Evolutionary conservation across 352 stramenopile genomes (phyloP).

Genomic region (Thalassiosira delicatula): DNA sequence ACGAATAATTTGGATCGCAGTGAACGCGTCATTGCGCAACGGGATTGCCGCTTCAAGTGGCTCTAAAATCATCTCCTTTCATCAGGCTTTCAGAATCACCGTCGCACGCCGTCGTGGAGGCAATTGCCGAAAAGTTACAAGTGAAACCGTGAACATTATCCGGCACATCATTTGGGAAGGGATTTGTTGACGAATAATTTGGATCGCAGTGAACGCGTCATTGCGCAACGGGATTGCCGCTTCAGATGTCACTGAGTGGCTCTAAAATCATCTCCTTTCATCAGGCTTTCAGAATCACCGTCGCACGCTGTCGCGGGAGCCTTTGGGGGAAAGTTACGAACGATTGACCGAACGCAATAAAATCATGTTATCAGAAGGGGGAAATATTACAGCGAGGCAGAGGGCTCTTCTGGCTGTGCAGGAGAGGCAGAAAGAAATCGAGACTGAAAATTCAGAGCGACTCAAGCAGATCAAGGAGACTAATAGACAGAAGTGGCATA

Average conservation of each 20-base stretch:
- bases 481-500: not conserved
- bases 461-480: not conserved
- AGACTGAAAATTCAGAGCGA: not conserved
- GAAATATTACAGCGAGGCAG: not conserved
- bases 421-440: not conserved
- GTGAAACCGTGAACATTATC: not conserved
- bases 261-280: not conserved
- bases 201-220: not conserved
- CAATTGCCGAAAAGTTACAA: not conserved
- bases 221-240: not conserved
- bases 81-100: slow-evolving; percentile 6
- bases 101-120: not conserved
- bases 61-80: not conserved
- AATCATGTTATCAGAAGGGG: not conserved
- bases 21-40: not conserved
- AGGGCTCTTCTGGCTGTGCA: not conserved
- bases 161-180: not conserved
- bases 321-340: not conserved
- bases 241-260: not conserved
- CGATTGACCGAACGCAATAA: not conserved
- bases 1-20: not conserved
- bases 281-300: not conserved
- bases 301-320: not conserved
- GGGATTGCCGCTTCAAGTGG: not conserved
- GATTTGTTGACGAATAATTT: not conserved